Conservation (phyloP, 768 basidiomycete genomes). For the Boletus speciosus region DNA sequence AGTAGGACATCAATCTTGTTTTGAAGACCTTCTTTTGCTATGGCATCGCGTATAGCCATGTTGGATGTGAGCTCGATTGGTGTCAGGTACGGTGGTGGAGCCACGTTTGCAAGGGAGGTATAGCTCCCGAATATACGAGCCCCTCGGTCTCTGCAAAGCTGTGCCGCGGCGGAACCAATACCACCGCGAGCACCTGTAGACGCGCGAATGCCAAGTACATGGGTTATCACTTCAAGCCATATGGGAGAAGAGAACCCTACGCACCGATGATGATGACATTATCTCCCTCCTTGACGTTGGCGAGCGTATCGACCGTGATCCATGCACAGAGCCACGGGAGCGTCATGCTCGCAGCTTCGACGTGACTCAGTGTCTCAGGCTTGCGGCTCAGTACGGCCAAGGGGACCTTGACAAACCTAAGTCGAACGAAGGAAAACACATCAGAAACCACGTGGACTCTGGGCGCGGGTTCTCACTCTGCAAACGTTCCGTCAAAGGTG, state of each 20-base stretch:
- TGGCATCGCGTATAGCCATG: slow-evolving; percentile 30
- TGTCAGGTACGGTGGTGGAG: slow-evolving; percentile 26
- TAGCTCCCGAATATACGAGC: slow-evolving; percentile 35
- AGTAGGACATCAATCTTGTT: slow-evolving; percentile 34
- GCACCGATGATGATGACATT: slow-evolving; percentile 33
- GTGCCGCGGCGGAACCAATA: slow-evolving; percentile 33
- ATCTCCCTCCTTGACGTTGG: slow-evolving; percentile 30
- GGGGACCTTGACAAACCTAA: slow-evolving; percentile 30
- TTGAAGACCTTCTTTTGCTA: slow-evolving; percentile 23
- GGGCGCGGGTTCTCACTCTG: slow-evolving; percentile 24
- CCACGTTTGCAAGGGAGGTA: slow-evolving; percentile 26
- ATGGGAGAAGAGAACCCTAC: neutral
- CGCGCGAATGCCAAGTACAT: neutral
- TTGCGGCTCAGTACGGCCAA: slow-evolving; percentile 30
- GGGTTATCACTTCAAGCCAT: neutral
- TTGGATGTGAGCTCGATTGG: slow-evolving; percentile 32
- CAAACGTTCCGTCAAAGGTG: slow-evolving; percentile 32
- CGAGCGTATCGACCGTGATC: slow-evolving; percentile 36
- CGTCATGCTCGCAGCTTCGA: slow-evolving; percentile 31
- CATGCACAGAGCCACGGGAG: slow-evolving; percentile 36
- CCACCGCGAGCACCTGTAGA: slow-evolving; percentile 33
- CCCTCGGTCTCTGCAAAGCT: slow-evolving; percentile 31
- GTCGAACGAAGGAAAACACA: neutral
- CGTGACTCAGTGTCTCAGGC: slow-evolving; percentile 24
- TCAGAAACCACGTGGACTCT: neutral